Evolutionary conservation across 148 eudicot genomes (phyloP).

Genomic region (Rhododendron williamsianum): DNA sequence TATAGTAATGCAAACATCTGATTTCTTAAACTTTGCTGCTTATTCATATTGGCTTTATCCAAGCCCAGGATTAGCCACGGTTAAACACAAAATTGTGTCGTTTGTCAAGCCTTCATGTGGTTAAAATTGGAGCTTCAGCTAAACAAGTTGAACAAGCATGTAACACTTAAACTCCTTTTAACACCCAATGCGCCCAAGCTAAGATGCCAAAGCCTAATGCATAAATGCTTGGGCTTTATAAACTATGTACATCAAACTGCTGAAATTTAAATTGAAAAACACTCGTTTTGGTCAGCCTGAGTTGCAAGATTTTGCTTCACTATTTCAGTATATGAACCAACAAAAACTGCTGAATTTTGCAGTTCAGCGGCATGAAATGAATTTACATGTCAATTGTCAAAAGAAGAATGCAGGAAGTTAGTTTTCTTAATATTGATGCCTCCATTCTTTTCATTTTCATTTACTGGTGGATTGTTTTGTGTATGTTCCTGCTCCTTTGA

Average conservation of each 20-base stretch:
- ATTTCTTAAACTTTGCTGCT: background rate
- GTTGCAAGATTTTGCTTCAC: background rate
- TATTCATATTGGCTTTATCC: background rate
- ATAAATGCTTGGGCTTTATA: background rate
- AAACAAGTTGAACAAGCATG: background rate
- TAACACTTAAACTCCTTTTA: background rate
- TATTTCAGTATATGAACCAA: background rate
- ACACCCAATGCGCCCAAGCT: background rate
- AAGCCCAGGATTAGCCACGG: background rate
- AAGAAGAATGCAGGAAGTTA: background rate
- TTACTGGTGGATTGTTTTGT: background rate
- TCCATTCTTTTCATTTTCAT: background rate
- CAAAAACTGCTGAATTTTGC: background rate
- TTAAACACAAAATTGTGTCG: background rate
- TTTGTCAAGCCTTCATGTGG: background rate
- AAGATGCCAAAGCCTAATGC: background rate
- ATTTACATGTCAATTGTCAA: background rate
- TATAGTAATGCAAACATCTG: no score
- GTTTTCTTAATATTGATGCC: background rate
- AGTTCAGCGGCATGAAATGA: background rate
- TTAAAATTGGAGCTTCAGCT: constrained; percentile 1
- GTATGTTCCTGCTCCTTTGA: background rate
- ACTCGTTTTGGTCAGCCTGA: background rate
- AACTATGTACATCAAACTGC: background rate
- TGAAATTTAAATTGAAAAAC: background rate